Evolutionary conservation across 2,329 filamentous ascomycete species (phyloP), one percentile per base, ranked within the genome.

Genomic region (Pestalotiopsis sp.): DNA sequence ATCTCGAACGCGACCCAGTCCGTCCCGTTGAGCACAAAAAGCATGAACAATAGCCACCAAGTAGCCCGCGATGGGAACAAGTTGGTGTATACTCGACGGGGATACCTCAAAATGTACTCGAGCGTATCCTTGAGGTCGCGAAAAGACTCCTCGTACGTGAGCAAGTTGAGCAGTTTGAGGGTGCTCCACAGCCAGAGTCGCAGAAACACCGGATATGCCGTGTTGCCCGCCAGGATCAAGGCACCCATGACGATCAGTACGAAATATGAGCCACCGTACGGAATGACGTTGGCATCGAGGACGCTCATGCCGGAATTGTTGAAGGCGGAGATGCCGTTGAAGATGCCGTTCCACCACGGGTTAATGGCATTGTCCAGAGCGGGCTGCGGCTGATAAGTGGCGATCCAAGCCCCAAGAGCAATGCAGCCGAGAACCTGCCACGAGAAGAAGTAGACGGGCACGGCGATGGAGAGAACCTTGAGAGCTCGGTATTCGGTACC

Each of bases 381-480:
- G 20, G 80, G 82, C 44, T 86, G 75, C 9, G 78, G 80, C 3
- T 39, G 81, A 80, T 63, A 84, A 69, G 20, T 85, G 57, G 73
- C 86, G 84, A 80, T 81, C 84, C 72, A 76, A n/a, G 76, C 75
- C 3, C 82, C 86, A 10, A 91, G 79, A 1, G 85, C 84, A n/a
- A 91, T 72, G 69, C 81, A 83, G 1, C 87, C 86, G 3, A 91
- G 75, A 2, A 90, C 67, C 73, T 91, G 89, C 83, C 86, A 91
- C 4, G 84, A 74, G 30, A 83, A 70, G 69, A 82, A 86, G 75
- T 86, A 88, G 11, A 78, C 68, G 11, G 85, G 83, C 6, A 88
- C 84, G 38, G 87, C 73, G 73, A 81, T 81, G 6, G 81, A 79
- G 2, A 88, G 77, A 22, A 86, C 76, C 20, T 79, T 79, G 22